phyloP scores from a whole-genome alignment of 2,329 filamentous ascomycete species.

The Venturia nashicola region DNA sequence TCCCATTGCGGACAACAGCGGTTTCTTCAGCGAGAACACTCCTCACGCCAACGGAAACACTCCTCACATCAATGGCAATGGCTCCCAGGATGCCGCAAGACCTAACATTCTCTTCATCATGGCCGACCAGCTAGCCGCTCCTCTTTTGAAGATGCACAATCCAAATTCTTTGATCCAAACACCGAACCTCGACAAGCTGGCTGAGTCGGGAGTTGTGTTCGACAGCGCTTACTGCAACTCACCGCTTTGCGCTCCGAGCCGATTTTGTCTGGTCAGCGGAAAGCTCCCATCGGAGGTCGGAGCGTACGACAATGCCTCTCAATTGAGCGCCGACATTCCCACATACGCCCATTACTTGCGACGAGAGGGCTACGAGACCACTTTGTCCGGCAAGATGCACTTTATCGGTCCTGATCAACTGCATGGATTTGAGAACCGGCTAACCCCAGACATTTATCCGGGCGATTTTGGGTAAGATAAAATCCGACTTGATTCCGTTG shows the following conservation, averaged over 20 bases:
- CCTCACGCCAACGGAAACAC: not conserved
- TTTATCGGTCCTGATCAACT: slow-evolving; percentile 84
- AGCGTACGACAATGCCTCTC: slow-evolving; percentile 82
- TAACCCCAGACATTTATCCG: slow-evolving; percentile 94
- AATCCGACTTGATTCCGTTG: not conserved
- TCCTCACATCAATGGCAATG: slow-evolving; percentile 1
- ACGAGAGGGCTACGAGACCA: slow-evolving; percentile 75
- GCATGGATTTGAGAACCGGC: slow-evolving; percentile 81
- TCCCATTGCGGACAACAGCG: not conserved
- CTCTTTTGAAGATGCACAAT: slow-evolving; percentile 86
- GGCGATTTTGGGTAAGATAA: slow-evolving; percentile 62
- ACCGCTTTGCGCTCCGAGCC: slow-evolving; percentile 80
- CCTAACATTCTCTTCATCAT: slow-evolving; percentile 89
- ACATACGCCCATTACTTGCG: slow-evolving; percentile 91
- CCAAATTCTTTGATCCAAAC: slow-evolving; percentile 81
- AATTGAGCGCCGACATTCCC: slow-evolving; percentile 70
- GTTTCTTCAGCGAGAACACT: not conserved
- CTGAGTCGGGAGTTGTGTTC: slow-evolving; percentile 74
- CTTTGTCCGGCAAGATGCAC: slow-evolving; percentile 92
- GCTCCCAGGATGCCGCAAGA: slow-evolving; percentile 22
- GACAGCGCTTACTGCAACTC: slow-evolving; percentile 92
- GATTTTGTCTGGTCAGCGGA: slow-evolving; percentile 90
- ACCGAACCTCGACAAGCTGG: slow-evolving; percentile 74
- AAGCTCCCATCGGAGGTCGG: slow-evolving; percentile 85
- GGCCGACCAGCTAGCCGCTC: slow-evolving; percentile 89